Evolutionary conservation across 768 basidiomycete species (phyloP), one percentile per base, ranked within the genome.

Genomic region (Leccinellum luteum): DNA sequence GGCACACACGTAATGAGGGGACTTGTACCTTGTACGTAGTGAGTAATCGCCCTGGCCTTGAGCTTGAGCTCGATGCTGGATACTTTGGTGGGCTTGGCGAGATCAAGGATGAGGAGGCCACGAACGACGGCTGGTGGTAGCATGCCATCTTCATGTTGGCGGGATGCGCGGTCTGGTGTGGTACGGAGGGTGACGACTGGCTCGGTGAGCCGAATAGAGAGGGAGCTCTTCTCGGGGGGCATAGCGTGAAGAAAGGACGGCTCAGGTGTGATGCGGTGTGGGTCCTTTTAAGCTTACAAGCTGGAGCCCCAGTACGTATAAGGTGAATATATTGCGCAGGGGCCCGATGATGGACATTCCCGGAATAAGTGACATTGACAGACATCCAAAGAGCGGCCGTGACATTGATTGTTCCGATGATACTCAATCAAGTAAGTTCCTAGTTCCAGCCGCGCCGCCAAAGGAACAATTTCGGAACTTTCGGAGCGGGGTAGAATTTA

Each of bases 1-100:
- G 30, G 4, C 14, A 6, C 4, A n/a, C 55, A 48, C 28, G 27
- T 34, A 48, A 53, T 15, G 3, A 9, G 34, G 48, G 21, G 30
- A 4, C 14, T 44, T 79, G 52, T 59, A 94, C 95, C 92, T 81
- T 97, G 94, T 2, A 89, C 86, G 88, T 93, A 97, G 35, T 85
- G 81, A 4, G 86, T 89, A 23, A 79, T 74, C 3, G 86, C 79
- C 57, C 78, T 87, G 3, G 90, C 94, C 47, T 85, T 77, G 21
- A 99, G 74, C 69, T 87, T 84, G 38, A 97, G 78, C 55, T 87
- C 87, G 56, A 99, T 94, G 65, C 86, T 89, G 31, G 89, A 86
- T 62, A 99, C 86, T 69, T 86, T 86, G 53, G 85, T 94, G 1
- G 94, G 85, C 69, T 96, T 96, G 30, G 77, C 76, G 41, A 90